phyloP scores from a whole-genome alignment of 2,329 filamentous ascomycete genomes.

The Pseudopithomyces maydicus region DNA sequence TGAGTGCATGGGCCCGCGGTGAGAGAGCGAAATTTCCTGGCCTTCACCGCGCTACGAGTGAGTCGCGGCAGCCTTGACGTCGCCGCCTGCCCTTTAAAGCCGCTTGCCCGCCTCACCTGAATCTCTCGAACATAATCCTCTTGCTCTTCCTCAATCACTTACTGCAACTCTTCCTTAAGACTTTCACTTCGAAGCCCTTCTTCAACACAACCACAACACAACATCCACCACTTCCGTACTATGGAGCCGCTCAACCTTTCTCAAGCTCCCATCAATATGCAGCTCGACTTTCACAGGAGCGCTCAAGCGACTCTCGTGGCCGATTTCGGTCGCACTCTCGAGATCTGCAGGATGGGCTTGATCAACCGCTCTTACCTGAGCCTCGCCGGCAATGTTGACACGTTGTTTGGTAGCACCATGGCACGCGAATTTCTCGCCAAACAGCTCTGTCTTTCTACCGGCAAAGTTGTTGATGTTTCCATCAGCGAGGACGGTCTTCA shows the following conservation, averaged over 20 bases:
- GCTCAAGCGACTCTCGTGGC: background rate
- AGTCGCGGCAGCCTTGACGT: background rate
- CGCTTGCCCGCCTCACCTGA: slow-evolving; percentile 9
- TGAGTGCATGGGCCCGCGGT: slow-evolving; percentile 23
- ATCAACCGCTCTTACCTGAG: background rate
- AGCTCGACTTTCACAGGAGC: background rate
- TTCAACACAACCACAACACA: background rate
- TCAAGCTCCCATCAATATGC: background rate
- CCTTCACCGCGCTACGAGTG: slow-evolving; percentile 10
- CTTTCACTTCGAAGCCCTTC: background rate
- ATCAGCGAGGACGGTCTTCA: background rate
- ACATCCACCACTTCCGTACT: background rate
- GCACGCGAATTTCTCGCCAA: background rate
- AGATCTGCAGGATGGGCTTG: background rate
- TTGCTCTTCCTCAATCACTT: slow-evolving; percentile 1
- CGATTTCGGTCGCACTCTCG: background rate
- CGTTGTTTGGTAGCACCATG: background rate
- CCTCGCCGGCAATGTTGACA: background rate
- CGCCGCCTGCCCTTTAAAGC: slow-evolving; percentile 9
- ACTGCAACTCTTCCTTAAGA: background rate
- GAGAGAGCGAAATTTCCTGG: slow-evolving; percentile 9
- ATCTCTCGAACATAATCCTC: slow-evolving; percentile 8
- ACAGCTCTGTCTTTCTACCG: background rate
- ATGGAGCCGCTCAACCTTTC: background rate
- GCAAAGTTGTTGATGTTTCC: background rate